phyloP scores from a whole-genome alignment of 352 stramenopile species.

The Phytophthora vignae region DNA sequence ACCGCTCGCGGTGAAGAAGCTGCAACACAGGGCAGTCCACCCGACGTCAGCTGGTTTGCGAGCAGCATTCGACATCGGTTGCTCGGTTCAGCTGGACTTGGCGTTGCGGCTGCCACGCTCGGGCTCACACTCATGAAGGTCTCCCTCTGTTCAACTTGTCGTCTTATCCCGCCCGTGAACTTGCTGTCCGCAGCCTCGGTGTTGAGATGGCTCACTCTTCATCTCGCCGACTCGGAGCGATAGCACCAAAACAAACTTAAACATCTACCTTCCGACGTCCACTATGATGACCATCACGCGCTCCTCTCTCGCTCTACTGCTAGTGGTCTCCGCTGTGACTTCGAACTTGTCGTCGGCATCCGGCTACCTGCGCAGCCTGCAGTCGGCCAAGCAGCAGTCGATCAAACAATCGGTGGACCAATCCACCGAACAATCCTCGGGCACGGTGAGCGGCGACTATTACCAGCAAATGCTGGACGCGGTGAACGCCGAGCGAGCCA shows the following conservation, averaged over 20 bases:
- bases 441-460: conserved; percentile 30
- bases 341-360: conserved; percentile 20
- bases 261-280: conserved; percentile 5
- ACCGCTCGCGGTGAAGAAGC: conserved; percentile 18
- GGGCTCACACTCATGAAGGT: conserved; percentile 1
- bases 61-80: conserved; percentile 21
- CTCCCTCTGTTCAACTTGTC: conserved; percentile 27
- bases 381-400: conserved; percentile 39
- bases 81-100: conserved; percentile 23
- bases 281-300: conserved; percentile 32
- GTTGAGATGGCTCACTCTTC: conserved; percentile 18
- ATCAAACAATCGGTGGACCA: conserved; percentile 12
- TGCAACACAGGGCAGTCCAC: conserved; percentile 11
- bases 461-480: conserved; percentile 40
- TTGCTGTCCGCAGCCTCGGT: conserved; percentile 29
- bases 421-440: neutral
- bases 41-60: conserved; percentile 30
- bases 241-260: conserved; percentile 1
- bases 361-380: conserved; percentile 36
- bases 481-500: conserved; percentile 59
- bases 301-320: conserved; percentile 30
- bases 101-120: conserved; percentile 7
- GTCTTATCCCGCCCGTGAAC: conserved; percentile 27
- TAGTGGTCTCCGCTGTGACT: conserved; percentile 22
- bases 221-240: conserved; percentile 27